A percentile compares a stretch with the other conserved stretches of the same genome.
Conservation (phyloP, 2,329 filamentous ascomycete genomes). For the Talaromyces pinophilus region DNA sequence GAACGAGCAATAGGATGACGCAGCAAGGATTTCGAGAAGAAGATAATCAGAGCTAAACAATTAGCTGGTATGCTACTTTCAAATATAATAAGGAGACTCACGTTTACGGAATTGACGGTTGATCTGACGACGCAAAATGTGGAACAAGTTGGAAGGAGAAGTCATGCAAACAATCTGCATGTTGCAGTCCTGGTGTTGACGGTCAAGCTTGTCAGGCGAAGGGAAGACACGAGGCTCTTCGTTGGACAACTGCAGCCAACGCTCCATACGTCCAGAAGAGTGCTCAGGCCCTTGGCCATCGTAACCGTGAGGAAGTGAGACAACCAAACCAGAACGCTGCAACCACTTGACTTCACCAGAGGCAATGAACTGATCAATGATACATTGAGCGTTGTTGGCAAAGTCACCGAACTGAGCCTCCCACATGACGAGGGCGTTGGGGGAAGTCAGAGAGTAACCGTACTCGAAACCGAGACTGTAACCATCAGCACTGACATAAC, state of each 20-base stretch:
- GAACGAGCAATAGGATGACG: slow-evolving; percentile 92
- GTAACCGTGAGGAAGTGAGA: slow-evolving; percentile 96
- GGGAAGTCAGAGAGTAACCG: slow-evolving; percentile 94
- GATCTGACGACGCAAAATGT: slow-evolving; percentile 94
- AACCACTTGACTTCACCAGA: slow-evolving; percentile 99
- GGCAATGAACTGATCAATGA: slow-evolving; percentile 98
- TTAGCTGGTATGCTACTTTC: slow-evolving; percentile 6
- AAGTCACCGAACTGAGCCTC: slow-evolving; percentile 99
- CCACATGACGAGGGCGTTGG: slow-evolving; percentile 98
- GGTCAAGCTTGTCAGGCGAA: slow-evolving; percentile 80
- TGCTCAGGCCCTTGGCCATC: slow-evolving; percentile 98
- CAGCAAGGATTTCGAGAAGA: slow-evolving; percentile 97
- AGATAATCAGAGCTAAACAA: slow-evolving; percentile 76
- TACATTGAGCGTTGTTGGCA: slow-evolving; percentile 98
- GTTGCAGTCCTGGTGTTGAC: slow-evolving; percentile 99
- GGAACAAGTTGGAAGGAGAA: slow-evolving; percentile 93
- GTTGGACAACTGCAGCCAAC: slow-evolving; percentile 95
- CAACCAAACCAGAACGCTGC: slow-evolving; percentile 92
- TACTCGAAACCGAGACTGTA: slow-evolving; percentile 93
- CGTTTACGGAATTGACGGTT: slow-evolving; percentile 99
- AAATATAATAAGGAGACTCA: slow-evolving; percentile 53
- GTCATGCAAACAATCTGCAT: slow-evolving; percentile 99
- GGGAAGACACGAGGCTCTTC: slow-evolving; percentile 96
- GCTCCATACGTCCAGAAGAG: slow-evolving; percentile 94
- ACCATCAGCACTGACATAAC: slow-evolving; percentile 52